Evolutionary conservation across 306 rosid species (phyloP).

Genomic region (Trifolium pratense): DNA sequence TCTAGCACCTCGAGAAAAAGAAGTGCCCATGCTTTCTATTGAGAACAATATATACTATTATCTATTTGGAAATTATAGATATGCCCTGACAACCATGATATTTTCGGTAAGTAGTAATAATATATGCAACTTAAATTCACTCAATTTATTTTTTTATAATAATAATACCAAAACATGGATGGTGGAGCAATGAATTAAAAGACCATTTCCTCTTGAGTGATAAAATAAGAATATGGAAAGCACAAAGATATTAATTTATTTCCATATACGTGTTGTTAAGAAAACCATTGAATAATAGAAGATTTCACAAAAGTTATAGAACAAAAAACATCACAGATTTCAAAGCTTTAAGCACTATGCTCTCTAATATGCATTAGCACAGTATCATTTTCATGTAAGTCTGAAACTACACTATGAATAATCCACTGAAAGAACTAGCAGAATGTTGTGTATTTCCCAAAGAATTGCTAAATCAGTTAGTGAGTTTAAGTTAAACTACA

Average conservation of each 20-base stretch:
- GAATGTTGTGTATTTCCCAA: slow-evolving; percentile 9
- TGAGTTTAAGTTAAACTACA: slow-evolving; percentile 38
- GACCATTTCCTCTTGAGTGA: background rate
- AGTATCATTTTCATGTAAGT: slow-evolving; percentile 12
- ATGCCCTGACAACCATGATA: too few species aligned
- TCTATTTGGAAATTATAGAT: background rate
- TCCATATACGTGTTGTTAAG: background rate
- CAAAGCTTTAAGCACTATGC: slow-evolving; percentile 3
- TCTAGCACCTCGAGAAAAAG: background rate
- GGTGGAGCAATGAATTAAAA: background rate
- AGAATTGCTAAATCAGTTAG: slow-evolving; percentile 24
- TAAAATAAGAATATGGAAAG: slow-evolving; percentile 5
- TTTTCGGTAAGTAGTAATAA: too few species aligned
- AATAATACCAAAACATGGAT: background rate
- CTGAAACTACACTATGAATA: slow-evolving; percentile 10
- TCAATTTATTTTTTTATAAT: too few species aligned
- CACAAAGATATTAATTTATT: slow-evolving; percentile 27
- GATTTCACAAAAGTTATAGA: slow-evolving; percentile 24
- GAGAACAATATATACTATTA: slow-evolving; percentile 12
- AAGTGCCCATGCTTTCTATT: background rate
- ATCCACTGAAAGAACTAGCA: slow-evolving; percentile 31
- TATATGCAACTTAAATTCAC: too few species aligned
- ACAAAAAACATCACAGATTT: slow-evolving; percentile 6
- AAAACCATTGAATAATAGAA: background rate
- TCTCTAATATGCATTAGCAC: slow-evolving; percentile 10